A percentile compares a stretch with the other conserved stretches of the same genome.
phyloP scores from a whole-genome alignment of 208 protist species.

The Trypanosomatidae sp. region DNA sequence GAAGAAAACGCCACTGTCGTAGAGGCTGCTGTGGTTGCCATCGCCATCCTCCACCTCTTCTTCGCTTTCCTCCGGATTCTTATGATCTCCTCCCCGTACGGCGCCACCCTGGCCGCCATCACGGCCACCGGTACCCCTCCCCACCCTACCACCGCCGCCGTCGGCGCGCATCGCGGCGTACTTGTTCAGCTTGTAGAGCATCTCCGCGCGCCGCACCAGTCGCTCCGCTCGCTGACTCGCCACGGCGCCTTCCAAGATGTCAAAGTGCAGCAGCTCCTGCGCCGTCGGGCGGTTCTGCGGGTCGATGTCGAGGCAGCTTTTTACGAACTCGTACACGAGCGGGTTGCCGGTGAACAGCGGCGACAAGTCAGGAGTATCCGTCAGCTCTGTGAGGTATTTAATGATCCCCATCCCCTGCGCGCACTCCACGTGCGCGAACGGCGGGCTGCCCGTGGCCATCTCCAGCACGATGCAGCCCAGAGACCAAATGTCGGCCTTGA shows the following conservation, averaged over 20 bases:
- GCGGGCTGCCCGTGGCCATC: constrained; percentile 79
- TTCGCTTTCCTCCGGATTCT: constrained; percentile 14
- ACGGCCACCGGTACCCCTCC: background rate
- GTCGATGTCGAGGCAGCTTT: constrained; percentile 73
- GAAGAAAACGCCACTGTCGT: constrained; percentile 12
- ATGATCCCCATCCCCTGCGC: constrained; percentile 85
- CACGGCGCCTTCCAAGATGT: constrained; percentile 66
- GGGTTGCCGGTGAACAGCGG: constrained; percentile 68
- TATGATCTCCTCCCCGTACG: background rate
- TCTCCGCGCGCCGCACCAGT: constrained; percentile 61
- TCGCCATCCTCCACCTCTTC: constrained; percentile 2
- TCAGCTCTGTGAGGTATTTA: constrained; percentile 76
- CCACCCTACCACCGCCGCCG: constrained; percentile 3
- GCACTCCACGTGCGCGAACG: constrained; percentile 68
- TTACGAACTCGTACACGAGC: constrained; percentile 76
- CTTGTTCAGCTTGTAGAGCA: constrained; percentile 75
- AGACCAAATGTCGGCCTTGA: constrained; percentile 92
- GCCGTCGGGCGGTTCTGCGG: constrained; percentile 65
- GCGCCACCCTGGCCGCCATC: constrained; percentile 1
- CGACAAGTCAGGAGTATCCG: constrained; percentile 73
- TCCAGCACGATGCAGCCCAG: constrained; percentile 89
- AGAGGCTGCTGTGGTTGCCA: constrained; percentile 11
- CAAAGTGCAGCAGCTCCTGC: constrained; percentile 70
- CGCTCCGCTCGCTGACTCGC: constrained; percentile 52
- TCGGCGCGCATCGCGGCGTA: constrained; percentile 67